These are phyloP conservation scores for Dendrocalamus sinicus DNA, from an alignment of 176 grass and related monocot genomes.

Conservation along the genomic window DNA sequence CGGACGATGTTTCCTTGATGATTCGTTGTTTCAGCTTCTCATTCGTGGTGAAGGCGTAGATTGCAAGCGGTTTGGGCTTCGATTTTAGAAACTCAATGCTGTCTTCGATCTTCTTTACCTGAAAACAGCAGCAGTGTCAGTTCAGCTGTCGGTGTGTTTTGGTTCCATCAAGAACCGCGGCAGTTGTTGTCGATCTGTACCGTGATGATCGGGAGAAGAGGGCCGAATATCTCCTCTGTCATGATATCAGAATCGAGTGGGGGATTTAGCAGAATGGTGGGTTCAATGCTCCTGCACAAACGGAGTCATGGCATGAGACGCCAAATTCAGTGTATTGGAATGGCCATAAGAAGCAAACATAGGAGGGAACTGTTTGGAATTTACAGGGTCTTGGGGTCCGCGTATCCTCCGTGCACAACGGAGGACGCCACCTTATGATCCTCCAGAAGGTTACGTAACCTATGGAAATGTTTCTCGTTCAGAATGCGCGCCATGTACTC, in stretches of 20 bases:
- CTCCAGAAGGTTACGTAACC: constrained; percentile 55
- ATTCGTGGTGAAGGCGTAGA: constrained; percentile 79
- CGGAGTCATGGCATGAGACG: not conserved
- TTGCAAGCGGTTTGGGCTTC: constrained; percentile 74
- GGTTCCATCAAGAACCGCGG: not conserved
- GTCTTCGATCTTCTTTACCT: constrained; percentile 93
- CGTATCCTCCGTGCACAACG: constrained; percentile 64
- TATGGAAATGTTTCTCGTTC: constrained; percentile 62
- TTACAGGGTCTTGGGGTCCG: constrained; percentile 64
- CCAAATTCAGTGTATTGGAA: not conserved
- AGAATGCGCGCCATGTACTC: constrained; percentile 61
- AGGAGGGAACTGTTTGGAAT: not conserved
- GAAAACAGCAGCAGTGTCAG: not conserved
- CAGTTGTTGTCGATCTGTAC: constrained; percentile 13
- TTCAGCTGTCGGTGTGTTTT: not conserved
- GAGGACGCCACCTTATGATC: constrained; percentile 56
- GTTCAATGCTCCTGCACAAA: constrained; percentile 69
- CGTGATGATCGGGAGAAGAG: constrained; percentile 79
- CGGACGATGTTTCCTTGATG: constrained; percentile 70
- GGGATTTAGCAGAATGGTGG: constrained; percentile 73
- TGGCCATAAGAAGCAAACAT: not conserved
- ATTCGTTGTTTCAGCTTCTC: constrained; percentile 64
- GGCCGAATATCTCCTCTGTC: constrained; percentile 85
- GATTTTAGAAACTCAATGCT: constrained; percentile 64
- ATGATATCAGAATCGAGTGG: constrained; percentile 78